Conservation (phyloP, 257 asterid species). For the Oldenlandia corymbosa region DNA sequence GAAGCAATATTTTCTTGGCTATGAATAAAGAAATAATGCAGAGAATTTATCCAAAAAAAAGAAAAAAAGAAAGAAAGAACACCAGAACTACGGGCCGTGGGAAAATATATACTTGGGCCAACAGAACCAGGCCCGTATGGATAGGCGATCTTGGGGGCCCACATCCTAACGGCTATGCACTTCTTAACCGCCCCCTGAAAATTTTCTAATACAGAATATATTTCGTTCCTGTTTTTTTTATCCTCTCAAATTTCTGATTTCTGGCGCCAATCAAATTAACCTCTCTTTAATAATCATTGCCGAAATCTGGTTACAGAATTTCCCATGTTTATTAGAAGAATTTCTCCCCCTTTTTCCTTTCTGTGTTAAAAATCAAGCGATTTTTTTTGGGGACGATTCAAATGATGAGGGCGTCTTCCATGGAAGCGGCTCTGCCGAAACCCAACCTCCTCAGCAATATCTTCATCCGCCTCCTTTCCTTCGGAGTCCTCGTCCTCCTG, state of each 20-base stretch:
- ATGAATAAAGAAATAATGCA: too few species aligned
- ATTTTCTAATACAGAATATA: too few species aligned
- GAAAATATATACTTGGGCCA: not conserved
- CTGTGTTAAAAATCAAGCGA: too few species aligned
- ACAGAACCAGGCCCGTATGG: not conserved
- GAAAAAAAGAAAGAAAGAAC: too few species aligned
- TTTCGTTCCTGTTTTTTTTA: not conserved
- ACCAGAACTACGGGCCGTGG: not conserved
- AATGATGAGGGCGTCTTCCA: constrained; percentile 24
- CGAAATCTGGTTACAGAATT: too few species aligned
- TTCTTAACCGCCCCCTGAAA: not conserved
- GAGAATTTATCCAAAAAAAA: too few species aligned
- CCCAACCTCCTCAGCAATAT: constrained; percentile 33
- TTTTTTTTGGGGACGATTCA: not conserved
- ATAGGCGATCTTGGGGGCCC: not conserved
- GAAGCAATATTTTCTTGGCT: too few species aligned
- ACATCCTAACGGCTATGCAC: constrained; percentile 9
- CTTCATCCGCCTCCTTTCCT: constrained; percentile 48
- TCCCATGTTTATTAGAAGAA: not conserved
- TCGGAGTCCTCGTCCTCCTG: constrained; percentile 44
- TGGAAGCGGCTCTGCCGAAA: constrained; percentile 28
- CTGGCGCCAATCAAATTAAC: constrained; percentile 11
- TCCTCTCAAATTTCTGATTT: constrained; percentile 14
- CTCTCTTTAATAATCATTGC: too few species aligned
- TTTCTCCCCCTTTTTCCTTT: not conserved